A percentile compares a stretch with the other conserved stretches of the same genome.
Conservation (phyloP, 768 basidiomycete species). For the Chalciporus chontae region DNA sequence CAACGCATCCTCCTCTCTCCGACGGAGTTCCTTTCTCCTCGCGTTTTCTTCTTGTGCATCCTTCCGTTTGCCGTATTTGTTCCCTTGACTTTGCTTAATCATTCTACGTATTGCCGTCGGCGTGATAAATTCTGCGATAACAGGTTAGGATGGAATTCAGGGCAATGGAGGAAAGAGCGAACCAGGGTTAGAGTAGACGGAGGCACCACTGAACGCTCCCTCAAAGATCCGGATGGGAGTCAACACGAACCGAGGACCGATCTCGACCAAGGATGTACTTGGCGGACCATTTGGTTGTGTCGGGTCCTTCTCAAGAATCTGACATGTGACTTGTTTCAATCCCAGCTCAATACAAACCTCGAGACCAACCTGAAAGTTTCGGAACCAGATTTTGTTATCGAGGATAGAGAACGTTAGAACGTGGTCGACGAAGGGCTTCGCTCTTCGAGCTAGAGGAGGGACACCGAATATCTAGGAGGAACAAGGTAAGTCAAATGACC, state of each 20-base stretch:
- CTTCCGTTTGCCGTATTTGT: slow-evolving; percentile 81
- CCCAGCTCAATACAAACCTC: not conserved
- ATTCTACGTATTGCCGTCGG: slow-evolving; percentile 77
- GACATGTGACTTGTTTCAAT: not conserved
- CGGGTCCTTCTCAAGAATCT: slow-evolving; percentile 96
- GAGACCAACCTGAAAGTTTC: slow-evolving; percentile 86
- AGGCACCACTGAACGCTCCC: slow-evolving; percentile 92
- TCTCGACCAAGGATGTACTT: slow-evolving; percentile 88
- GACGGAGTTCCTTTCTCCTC: slow-evolving; percentile 60
- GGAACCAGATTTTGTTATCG: slow-evolving; percentile 98
- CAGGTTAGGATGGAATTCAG: not conserved
- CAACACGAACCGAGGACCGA: slow-evolving; percentile 95
- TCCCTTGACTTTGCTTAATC: slow-evolving; percentile 66
- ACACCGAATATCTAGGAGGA: slow-evolving; percentile 84
- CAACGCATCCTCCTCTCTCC: slow-evolving; percentile 70
- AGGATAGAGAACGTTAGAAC: slow-evolving; percentile 94
- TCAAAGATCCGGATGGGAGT: slow-evolving; percentile 98
- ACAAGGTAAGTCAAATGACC: slow-evolving; percentile 7
- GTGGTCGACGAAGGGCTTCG: slow-evolving; percentile 98
- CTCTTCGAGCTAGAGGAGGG: slow-evolving; percentile 81
- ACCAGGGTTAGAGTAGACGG: slow-evolving; percentile 96
- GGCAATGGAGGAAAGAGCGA: slow-evolving; percentile 19
- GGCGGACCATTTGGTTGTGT: slow-evolving; percentile 81
- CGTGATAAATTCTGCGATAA: slow-evolving; percentile 77
- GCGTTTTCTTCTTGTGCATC: slow-evolving; percentile 66